phyloP scores from a whole-genome alignment of 768 basidiomycete species.

The Agaricus blazei region DNA sequence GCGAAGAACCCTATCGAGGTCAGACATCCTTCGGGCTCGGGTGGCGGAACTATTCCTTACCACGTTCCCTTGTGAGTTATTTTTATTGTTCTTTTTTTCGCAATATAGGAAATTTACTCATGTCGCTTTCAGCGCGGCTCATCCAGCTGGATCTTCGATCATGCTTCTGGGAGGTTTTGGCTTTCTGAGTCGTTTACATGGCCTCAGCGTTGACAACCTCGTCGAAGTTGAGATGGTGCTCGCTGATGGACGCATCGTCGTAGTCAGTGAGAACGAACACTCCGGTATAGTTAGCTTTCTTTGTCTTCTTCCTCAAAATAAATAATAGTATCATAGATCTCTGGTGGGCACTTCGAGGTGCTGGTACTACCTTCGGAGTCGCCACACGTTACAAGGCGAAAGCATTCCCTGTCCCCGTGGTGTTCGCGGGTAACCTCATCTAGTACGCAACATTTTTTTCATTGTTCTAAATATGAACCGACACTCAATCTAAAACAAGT shows the following conservation, averaged over 20 bases:
- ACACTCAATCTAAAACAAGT: slow-evolving; percentile 32
- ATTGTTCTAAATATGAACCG: not conserved
- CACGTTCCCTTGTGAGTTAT: slow-evolving; percentile 70
- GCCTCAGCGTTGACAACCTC: slow-evolving; percentile 84
- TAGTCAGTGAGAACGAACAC: slow-evolving; percentile 67
- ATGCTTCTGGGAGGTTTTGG: slow-evolving; percentile 90
- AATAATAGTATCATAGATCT: slow-evolving; percentile 44
- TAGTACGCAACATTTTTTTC: slow-evolving; percentile 51
- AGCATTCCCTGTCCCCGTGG: slow-evolving; percentile 85
- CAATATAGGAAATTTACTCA: not conserved
- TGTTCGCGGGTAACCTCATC: slow-evolving; percentile 89
- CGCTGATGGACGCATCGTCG: slow-evolving; percentile 82
- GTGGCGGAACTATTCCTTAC: slow-evolving; percentile 57
- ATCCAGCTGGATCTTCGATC: slow-evolving; percentile 73
- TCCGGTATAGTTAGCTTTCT: slow-evolving; percentile 40
- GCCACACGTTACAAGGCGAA: slow-evolving; percentile 87
- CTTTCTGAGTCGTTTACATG: slow-evolving; percentile 75
- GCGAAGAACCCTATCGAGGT: slow-evolving; percentile 64
- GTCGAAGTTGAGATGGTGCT: slow-evolving; percentile 92
- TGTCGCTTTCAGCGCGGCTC: slow-evolving; percentile 52
- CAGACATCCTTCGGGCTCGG: slow-evolving; percentile 42
- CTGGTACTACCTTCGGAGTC: slow-evolving; percentile 78
- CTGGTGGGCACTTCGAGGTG: slow-evolving; percentile 86
- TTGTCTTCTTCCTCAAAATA: not conserved
- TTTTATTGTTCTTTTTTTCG: slow-evolving; percentile 1